These are phyloP conservation scores for Dactylellina drechsleri DNA, from an alignment of 2,329 filamentous ascomycete species.

Conservation along the genomic window DNA sequence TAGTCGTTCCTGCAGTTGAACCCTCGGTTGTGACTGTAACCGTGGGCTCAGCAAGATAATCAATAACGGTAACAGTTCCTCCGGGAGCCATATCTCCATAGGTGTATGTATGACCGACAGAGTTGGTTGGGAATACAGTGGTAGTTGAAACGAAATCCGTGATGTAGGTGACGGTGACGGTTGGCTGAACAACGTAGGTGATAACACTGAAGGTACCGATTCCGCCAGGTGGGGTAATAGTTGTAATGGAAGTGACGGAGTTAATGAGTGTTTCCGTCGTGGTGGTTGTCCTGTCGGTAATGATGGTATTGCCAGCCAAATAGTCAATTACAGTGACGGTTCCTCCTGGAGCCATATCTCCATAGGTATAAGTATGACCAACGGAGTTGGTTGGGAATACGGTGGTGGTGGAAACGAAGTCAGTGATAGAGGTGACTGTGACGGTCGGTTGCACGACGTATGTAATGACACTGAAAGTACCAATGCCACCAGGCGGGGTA, in stretches of 20 bases:
- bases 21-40: not conserved
- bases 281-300: not conserved
- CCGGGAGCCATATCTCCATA: not conserved
- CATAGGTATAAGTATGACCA: not conserved
- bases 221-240: not conserved
- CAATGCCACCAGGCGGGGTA: not conserved
- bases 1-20: not conserved
- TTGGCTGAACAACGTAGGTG: not conserved
- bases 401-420: not conserved
- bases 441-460: not conserved
- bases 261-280: not conserved
- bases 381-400: not conserved
- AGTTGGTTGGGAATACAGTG: not conserved
- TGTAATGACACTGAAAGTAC: conserved; percentile 1
- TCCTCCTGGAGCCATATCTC: not conserved
- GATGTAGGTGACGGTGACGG: not conserved
- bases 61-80: not conserved
- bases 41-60: not conserved
- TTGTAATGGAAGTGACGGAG: not conserved
- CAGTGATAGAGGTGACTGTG: not conserved
- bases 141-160: not conserved
- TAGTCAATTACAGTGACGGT: not conserved
- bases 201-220: not conserved
- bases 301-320: not conserved
- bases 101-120: not conserved